Evolutionary conservation across 2,329 filamentous ascomycete species (phyloP).

Genomic region (Colletotrichum euphorbiae): DNA sequence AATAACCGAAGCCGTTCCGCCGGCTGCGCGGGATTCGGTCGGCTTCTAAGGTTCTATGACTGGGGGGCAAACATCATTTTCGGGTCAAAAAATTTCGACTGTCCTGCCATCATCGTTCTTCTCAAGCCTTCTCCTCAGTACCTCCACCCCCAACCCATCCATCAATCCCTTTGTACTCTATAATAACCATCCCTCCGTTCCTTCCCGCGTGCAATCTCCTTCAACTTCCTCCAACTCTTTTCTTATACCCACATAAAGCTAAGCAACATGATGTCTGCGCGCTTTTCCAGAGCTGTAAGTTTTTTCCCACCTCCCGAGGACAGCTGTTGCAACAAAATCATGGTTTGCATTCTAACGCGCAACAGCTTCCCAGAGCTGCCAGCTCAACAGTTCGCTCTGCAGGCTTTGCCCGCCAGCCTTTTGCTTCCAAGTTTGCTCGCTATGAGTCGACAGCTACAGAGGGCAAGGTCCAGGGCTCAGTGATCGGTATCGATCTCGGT

Average conservation of each 20-base stretch:
- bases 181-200: slow-evolving; percentile 38
- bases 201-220: slow-evolving; percentile 38
- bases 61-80: slow-evolving; percentile 48
- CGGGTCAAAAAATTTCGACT: slow-evolving; percentile 53
- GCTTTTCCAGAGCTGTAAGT: slow-evolving; percentile 80
- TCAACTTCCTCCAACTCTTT: slow-evolving; percentile 44
- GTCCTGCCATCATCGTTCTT: slow-evolving; percentile 42
- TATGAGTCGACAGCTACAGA: slow-evolving; percentile 77
- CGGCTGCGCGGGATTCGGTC: slow-evolving; percentile 53
- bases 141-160: slow-evolving; percentile 22
- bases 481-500: slow-evolving; percentile 98
- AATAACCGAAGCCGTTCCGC: slow-evolving; percentile 31
- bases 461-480: slow-evolving; percentile 91
- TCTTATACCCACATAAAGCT: slow-evolving; percentile 43
- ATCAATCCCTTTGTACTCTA: slow-evolving; percentile 36
- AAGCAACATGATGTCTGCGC: slow-evolving; percentile 77
- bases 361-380: slow-evolving; percentile 81
- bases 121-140: slow-evolving; percentile 16
- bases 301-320: slow-evolving; percentile 43
- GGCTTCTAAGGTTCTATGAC: slow-evolving; percentile 59
- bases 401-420: slow-evolving; percentile 74
- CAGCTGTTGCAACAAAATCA: slow-evolving; percentile 32
- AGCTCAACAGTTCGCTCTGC: slow-evolving; percentile 76
- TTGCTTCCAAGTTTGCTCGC: slow-evolving; percentile 79
- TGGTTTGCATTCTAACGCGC: slow-evolving; percentile 42